Evolutionary conservation across 108 stramenopile genomes (phyloP).

Genomic region (Ochromonas danica): DNA sequence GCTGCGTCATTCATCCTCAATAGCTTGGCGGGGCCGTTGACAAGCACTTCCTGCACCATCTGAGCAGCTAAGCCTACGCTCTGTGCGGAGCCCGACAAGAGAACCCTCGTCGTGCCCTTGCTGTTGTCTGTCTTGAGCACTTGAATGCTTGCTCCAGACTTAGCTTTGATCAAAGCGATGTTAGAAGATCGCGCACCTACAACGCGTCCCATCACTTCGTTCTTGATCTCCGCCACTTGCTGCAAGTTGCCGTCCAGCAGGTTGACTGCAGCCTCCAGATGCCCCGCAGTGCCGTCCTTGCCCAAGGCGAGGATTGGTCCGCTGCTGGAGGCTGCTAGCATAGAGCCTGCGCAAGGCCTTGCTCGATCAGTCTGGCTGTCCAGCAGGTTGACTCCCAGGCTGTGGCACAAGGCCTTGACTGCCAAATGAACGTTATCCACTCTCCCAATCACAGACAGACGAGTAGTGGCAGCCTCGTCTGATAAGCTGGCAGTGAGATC

Average conservation of each 20-base stretch:
- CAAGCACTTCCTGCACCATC: slow-evolving; percentile 28
- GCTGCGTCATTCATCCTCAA: no score
- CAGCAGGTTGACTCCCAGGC: not conserved
- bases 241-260: not conserved
- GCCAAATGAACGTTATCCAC: slow-evolving; percentile 7
- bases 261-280: not conserved
- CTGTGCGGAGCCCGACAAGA: not conserved
- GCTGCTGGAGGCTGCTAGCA: not conserved
- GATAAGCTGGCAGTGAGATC: not conserved
- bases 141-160: slow-evolving; percentile 32
- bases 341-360: not conserved
- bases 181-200: not conserved
- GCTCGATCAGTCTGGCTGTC: no score
- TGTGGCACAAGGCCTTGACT: not conserved
- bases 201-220: slow-evolving; percentile 1
- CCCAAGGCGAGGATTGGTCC: not conserved
- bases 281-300: slow-evolving; percentile 2
- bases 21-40: slow-evolving; percentile 24
- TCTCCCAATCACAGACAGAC: slow-evolving; percentile 8
- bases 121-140: not conserved
- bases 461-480: not conserved
- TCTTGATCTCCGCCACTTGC: slow-evolving; percentile 26
- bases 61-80: slow-evolving; percentile 12
- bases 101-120: not conserved
- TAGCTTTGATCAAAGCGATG: slow-evolving; percentile 8